These are phyloP conservation scores for Westerdykella ornata DNA, from an alignment of 2,329 filamentous ascomycete species.

Conservation along the genomic window DNA sequence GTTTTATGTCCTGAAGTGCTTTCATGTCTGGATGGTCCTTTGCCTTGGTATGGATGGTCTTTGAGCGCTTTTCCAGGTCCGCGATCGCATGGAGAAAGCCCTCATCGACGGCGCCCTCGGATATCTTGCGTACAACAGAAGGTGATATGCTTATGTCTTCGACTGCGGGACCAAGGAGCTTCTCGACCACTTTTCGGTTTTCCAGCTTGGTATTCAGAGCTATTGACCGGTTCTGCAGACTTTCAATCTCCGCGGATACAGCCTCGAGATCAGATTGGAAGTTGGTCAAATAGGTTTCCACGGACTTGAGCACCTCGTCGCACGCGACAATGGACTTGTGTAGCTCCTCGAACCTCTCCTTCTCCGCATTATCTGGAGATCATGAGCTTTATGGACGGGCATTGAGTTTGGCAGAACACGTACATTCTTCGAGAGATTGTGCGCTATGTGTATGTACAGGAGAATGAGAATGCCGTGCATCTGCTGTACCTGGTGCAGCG, in stretches of 20 bases:
- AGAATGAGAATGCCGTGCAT: slow-evolving; percentile 20
- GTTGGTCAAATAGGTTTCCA: slow-evolving; percentile 84
- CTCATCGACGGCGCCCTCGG: slow-evolving; percentile 84
- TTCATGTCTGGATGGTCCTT: slow-evolving; percentile 57
- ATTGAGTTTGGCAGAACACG: slow-evolving; percentile 34
- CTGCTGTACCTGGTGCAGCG: slow-evolving; percentile 38
- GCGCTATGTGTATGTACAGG: slow-evolving; percentile 47
- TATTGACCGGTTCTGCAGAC: slow-evolving; percentile 76
- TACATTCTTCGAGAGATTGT: slow-evolving; percentile 68
- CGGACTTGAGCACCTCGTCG: slow-evolving; percentile 86
- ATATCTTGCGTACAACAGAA: slow-evolving; percentile 72
- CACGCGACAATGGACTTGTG: slow-evolving; percentile 84
- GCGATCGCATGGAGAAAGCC: slow-evolving; percentile 75
- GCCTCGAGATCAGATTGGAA: slow-evolving; percentile 89
- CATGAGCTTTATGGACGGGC: slow-evolving; percentile 19
- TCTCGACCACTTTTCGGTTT: slow-evolving; percentile 85
- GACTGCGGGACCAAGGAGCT: slow-evolving; percentile 76
- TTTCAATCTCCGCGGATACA: slow-evolving; percentile 94
- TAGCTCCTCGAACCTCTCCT: slow-evolving; percentile 79
- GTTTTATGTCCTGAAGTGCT: slow-evolving; percentile 74
- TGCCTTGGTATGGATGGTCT: slow-evolving; percentile 61
- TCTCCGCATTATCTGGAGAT: slow-evolving; percentile 64
- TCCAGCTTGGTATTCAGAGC: slow-evolving; percentile 77
- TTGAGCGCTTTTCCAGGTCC: slow-evolving; percentile 74
- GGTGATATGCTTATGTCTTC: slow-evolving; percentile 90